Base-by-base conservation (phyloP, 2,329 filamentous ascomycete genomes). In the Phaeosphaeria sp. region DNA sequence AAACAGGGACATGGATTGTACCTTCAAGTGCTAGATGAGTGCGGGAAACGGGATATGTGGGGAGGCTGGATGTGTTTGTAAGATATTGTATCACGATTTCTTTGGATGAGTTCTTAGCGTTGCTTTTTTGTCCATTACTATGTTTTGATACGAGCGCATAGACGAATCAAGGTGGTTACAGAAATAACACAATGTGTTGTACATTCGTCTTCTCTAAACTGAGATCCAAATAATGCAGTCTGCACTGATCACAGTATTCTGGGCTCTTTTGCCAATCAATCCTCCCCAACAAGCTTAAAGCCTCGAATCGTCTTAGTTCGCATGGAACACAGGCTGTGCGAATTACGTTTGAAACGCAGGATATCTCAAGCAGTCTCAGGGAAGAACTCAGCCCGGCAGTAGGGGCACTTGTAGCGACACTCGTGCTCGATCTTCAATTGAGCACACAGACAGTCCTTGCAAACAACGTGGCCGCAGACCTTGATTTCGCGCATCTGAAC, bases 1-100 rank as follows among this genome's bases (percentile, higher is more conserved):
- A n/a, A 48, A 44, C 6, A 44, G 56, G 30, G 42, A 59, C 18
- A 55, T 59, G 49, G 56, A 59, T 27, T 59, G 56, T 22, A 43
- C n/a, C 20, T 43, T 43, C 41, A 43, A 43, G 41, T 43, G 41
- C n/a, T 43, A 22, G 30, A 13, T 36, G 30, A 36, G 5, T 15
- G 5, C 9, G 13, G 6, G 30, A 36, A 3, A 11, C 13, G 30
- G 13, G 30, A 11, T 7, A 43, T 9, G n/a, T 7, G 15, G 7
- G 41, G 41, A 18, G n/a, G 41, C 3, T 9, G 41, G 20, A 18
- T 43, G 20, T 43, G 41, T 43, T 22, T 18, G 20, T 20, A 9
- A 20, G n/a, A 15, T 43, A 22, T 43, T 3, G 20, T 43, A n/a
- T 43, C 9, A 22, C 4, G 15, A 22, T 43, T 20, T 43, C 15